Evolutionary conservation across 176 grass and related monocot species (phyloP).

Genomic region (Triticum monococcum): DNA sequence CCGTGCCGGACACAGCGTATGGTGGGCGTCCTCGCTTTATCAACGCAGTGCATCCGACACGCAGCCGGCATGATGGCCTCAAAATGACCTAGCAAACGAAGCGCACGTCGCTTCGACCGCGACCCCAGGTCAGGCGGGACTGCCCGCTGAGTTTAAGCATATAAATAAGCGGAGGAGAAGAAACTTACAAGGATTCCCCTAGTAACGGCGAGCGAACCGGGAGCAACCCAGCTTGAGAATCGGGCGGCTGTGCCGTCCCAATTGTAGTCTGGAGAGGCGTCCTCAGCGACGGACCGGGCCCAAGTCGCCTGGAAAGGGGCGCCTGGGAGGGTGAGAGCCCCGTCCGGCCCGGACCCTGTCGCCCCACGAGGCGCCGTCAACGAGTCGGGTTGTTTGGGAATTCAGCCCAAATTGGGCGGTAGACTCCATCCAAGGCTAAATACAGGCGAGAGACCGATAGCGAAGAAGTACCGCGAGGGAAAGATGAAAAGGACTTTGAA

Average conservation of each 20-base stretch:
- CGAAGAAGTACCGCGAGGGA: conserved; percentile 36
- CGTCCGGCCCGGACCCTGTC: conserved; percentile 51
- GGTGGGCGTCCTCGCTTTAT: too few relatives aligned
- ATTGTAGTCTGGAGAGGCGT: conserved; percentile 24
- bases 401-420: conserved; percentile 46
- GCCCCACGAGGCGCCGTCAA: conserved; percentile 50
- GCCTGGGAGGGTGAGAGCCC: conserved; percentile 49
- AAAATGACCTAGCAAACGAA: too few relatives aligned
- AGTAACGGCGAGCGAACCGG: conserved; percentile 43
- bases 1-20: too few relatives aligned
- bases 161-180: conserved; percentile 21
- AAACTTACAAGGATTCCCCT: conserved; percentile 39
- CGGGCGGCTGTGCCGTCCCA: not conserved
- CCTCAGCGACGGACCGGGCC: conserved; percentile 25
- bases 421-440: conserved; percentile 56
- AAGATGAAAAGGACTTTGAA: not conserved
- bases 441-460: conserved; percentile 52
- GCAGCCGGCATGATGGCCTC: too few relatives aligned
- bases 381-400: conserved; percentile 43
- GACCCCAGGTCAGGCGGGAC: not conserved
- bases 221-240: not conserved
- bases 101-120: not conserved
- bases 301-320: conserved; percentile 47
- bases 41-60: too few relatives aligned
- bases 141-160: not conserved